Conservation (phyloP, 768 basidiomycete genomes). For the Scleroderma citrinum region DNA sequence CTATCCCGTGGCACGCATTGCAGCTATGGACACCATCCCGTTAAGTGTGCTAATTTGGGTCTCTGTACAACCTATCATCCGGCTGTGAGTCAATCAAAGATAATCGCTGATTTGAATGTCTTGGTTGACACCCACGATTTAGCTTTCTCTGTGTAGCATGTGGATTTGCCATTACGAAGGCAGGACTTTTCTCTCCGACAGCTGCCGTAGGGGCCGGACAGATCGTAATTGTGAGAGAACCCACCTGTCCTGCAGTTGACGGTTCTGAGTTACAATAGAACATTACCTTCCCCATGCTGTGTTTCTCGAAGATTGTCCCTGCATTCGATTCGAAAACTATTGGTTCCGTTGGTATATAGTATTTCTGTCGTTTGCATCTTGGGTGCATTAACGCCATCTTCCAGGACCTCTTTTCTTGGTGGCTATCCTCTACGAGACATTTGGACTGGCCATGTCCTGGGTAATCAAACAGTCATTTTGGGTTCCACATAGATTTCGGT, state of each 20-base stretch:
- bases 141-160: conserved; percentile 50
- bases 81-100: conserved; percentile 40
- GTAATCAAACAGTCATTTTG: conserved; percentile 59
- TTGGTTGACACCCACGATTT: background rate
- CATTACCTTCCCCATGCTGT: conserved; percentile 53
- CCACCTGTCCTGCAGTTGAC: background rate
- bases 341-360: conserved; percentile 40
- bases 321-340: conserved; percentile 57
- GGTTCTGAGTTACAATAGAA: conserved; percentile 30
- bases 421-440: conserved; percentile 51
- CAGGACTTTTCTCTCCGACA: conserved; percentile 50
- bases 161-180: conserved; percentile 55
- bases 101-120: background rate
- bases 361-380: background rate
- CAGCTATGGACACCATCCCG: conserved; percentile 18
- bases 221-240: conserved; percentile 42
- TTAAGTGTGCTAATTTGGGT: conserved; percentile 55
- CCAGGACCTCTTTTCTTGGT: conserved; percentile 59
- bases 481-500: conserved; percentile 72
- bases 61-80: conserved; percentile 52
- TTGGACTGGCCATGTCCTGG: conserved; percentile 52
- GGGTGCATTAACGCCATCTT: background rate
- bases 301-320: conserved; percentile 71
- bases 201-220: conserved; percentile 59
- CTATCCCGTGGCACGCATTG: background rate